Conservation (phyloP, 1,139 yeast species). For the Suhomyces bribrorum region DNA sequence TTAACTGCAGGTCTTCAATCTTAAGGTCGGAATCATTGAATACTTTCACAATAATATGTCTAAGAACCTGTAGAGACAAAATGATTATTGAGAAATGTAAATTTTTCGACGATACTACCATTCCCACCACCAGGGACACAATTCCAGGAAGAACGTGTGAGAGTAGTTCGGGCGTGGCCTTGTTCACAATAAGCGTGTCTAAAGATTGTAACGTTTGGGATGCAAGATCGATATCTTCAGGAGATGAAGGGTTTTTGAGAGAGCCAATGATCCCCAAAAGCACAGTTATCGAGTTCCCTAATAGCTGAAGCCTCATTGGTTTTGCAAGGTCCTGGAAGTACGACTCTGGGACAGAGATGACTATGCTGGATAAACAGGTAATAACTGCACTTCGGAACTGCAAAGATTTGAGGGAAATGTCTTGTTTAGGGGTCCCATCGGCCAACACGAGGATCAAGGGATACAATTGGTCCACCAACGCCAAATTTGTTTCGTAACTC, state of each 20-base stretch:
- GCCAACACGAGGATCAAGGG: constrained; percentile 35
- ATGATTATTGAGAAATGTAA: constrained; percentile 29
- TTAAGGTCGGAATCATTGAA: constrained; percentile 32
- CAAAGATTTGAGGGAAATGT: constrained; percentile 11
- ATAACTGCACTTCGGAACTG: constrained; percentile 25
- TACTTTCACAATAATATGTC: constrained; percentile 35
- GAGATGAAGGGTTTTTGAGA: constrained; percentile 7
- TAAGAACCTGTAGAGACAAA: constrained; percentile 24
- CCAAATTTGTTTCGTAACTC: constrained; percentile 29
- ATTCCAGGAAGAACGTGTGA: constrained; percentile 45
- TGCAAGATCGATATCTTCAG: constrained; percentile 22
- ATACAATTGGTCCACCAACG: constrained; percentile 37
- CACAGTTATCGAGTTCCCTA: constrained; percentile 31
- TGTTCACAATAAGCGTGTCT: constrained; percentile 15
- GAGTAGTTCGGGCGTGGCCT: constrained; percentile 32
- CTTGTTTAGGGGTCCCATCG: constrained; percentile 14
- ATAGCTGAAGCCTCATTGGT: constrained; percentile 23
- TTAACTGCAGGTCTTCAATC: constrained; percentile 10
- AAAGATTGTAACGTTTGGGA: constrained; percentile 18
- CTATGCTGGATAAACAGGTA: constrained; percentile 20
- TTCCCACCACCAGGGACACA: constrained; percentile 35
- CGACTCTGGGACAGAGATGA: constrained; percentile 21
- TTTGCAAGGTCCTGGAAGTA: constrained; percentile 21
- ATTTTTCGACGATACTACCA: constrained; percentile 23
- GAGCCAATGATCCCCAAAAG: constrained; percentile 22